Evolutionary conservation across 2,329 filamentous ascomycete genomes (phyloP).

Genomic region (Rhinocladiella similis): DNA sequence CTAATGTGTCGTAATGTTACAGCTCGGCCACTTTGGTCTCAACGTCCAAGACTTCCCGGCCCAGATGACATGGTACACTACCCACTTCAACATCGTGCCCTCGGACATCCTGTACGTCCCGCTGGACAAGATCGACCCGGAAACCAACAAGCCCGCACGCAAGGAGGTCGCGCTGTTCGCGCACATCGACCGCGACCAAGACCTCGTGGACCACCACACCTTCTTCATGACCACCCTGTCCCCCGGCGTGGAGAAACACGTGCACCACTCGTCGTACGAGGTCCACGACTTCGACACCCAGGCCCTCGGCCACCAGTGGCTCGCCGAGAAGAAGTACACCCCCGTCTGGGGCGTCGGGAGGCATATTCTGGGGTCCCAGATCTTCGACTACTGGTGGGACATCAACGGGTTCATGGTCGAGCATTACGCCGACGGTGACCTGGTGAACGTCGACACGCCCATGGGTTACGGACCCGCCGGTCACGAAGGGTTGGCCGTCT

Average conservation of each 20-base stretch:
- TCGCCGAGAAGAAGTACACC: constrained; percentile 62
- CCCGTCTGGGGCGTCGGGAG: constrained; percentile 71
- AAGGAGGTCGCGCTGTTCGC: constrained; percentile 46
- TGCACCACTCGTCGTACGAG: constrained; percentile 70
- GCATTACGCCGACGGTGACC: constrained; percentile 71
- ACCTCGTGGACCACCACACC: constrained; percentile 53
- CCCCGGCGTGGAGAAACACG: constrained; percentile 43
- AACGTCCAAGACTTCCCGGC: constrained; percentile 40
- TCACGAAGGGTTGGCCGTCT: constrained; percentile 37
- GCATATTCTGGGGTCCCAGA: constrained; percentile 69
- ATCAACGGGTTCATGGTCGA: constrained; percentile 60
- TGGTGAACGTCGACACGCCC: constrained; percentile 34
- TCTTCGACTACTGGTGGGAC: constrained; percentile 62
- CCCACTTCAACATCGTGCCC: constrained; percentile 49
- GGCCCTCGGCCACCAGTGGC: constrained; percentile 69
- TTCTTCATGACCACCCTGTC: constrained; percentile 47
- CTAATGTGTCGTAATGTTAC: too few species aligned
- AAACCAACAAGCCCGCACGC: constrained; percentile 15
- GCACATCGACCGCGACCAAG: constrained; percentile 51
- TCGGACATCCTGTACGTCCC: constrained; percentile 46
- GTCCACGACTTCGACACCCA: constrained; percentile 73
- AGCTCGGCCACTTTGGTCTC: constrained; percentile 50
- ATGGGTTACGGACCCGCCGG: constrained; percentile 36
- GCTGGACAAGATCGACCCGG: constrained; percentile 19
- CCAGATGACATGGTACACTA: constrained; percentile 46